Percentiles rank a stretch among this genome's conserved stretches.
phyloP scores from a whole-genome alignment of 805 yeast species.

The Yarrowia sp. region DNA sequence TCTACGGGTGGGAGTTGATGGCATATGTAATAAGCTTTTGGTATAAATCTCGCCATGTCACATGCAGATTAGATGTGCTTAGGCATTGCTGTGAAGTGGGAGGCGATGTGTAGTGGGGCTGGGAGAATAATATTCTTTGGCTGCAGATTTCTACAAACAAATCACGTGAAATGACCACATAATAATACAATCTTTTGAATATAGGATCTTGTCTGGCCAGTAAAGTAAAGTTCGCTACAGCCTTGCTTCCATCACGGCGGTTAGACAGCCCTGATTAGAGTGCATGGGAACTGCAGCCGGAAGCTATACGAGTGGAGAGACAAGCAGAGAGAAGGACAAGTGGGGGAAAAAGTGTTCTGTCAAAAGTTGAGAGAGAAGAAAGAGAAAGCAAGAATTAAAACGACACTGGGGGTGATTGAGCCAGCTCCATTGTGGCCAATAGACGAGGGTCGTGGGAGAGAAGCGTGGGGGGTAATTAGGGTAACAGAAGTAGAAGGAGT shows the following conservation, averaged over 20 bases:
- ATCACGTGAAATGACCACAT: neutral
- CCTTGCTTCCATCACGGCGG: neutral
- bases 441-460: neutral
- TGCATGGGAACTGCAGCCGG: neutral
- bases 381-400: neutral
- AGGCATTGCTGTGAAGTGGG: neutral
- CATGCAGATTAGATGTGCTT: neutral
- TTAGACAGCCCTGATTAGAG: neutral
- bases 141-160: neutral
- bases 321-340: neutral
- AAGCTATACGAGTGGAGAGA: neutral
- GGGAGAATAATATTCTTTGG: neutral
- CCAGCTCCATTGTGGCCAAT: neutral
- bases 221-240: neutral
- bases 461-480: neutral
- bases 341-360: neutral
- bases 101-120: neutral
- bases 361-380: neutral
- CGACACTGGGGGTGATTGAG: neutral
- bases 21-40: constrained; percentile 4
- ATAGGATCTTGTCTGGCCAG: neutral
- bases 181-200: neutral
- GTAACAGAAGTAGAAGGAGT: neutral
- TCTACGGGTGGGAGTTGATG: neutral
- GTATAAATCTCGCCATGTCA: constrained; percentile 20